Evolutionary conservation across 148 eudicot species (phyloP).

Genomic region (Silene conica): DNA sequence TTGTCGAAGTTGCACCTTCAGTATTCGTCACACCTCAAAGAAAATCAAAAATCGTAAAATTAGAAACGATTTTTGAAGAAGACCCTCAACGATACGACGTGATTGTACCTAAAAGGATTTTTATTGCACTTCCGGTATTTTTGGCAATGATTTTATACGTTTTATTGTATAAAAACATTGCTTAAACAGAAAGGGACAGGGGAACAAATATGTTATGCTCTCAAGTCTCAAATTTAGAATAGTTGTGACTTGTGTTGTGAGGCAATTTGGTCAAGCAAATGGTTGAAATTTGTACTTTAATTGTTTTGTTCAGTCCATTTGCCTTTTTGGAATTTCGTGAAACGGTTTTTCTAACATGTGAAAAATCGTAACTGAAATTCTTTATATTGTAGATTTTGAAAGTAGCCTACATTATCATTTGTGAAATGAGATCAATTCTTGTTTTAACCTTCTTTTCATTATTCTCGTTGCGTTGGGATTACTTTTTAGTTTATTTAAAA

Average conservation of each 20-base stretch:
- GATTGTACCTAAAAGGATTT: slow-evolving; percentile 19
- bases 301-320: neutral
- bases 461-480: neutral
- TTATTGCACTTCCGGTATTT: slow-evolving; percentile 29
- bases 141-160: slow-evolving; percentile 30
- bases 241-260: neutral
- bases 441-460: neutral
- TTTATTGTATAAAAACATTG: slow-evolving; percentile 15
- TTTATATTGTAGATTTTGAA: neutral
- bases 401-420: neutral
- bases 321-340: neutral
- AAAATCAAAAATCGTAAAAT: slow-evolving; percentile 26
- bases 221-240: neutral
- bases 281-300: neutral
- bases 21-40: slow-evolving; percentile 25
- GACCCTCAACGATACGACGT: slow-evolving; percentile 10
- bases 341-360: no score
- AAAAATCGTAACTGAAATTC: no score
- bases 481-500: no score
- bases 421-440: neutral
- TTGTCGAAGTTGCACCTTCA: slow-evolving; percentile 43
- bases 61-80: slow-evolving; percentile 44
- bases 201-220: neutral
- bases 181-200: neutral
- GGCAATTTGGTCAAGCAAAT: neutral